A percentile compares a stretch with the other conserved stretches of the same genome.
Conservation (phyloP, 2,329 filamentous ascomycete species). For the Xylaria sp. region DNA sequence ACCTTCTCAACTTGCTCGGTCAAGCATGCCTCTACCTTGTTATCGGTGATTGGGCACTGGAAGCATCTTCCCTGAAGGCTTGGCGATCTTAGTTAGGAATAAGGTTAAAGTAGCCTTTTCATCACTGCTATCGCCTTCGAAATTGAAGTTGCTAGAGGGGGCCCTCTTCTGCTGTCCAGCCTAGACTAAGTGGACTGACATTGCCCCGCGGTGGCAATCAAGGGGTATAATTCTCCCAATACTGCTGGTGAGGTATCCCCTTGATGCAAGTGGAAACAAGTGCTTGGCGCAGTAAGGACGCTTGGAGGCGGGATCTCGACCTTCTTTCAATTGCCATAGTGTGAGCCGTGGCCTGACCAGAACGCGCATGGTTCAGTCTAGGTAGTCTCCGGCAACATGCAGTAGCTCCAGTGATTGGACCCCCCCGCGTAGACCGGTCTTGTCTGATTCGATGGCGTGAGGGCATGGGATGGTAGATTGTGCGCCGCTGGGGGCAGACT, state of each 20-base stretch:
- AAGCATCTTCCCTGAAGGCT: constrained; percentile 14
- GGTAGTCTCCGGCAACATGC: constrained; percentile 34
- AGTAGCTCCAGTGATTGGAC: constrained; percentile 26
- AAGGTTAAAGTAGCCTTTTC: constrained; percentile 21
- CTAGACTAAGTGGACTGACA: background rate
- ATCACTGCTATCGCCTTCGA: constrained; percentile 1
- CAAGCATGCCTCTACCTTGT: constrained; percentile 13
- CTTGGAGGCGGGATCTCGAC: constrained; percentile 33
- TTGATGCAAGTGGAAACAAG: constrained; percentile 29
- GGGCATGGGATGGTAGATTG: constrained; percentile 14
- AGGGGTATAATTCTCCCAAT: constrained; percentile 22
- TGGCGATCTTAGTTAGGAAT: constrained; percentile 19
- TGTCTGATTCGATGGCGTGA: constrained; percentile 36
- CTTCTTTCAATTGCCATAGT: constrained; percentile 26
- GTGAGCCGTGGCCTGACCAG: constrained; percentile 27
- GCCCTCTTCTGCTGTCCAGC: constrained; percentile 1
- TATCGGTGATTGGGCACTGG: constrained; percentile 15
- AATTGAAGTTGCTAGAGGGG: background rate
- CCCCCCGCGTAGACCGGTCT: constrained; percentile 32
- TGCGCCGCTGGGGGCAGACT: constrained; percentile 14
- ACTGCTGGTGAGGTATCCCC: background rate
- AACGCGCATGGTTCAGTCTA: constrained; percentile 35
- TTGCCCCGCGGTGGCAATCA: constrained; percentile 27
- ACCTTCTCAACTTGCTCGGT: constrained; percentile 13
- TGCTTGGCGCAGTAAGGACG: constrained; percentile 31